Evolutionary conservation across 2,329 filamentous ascomycete species (phyloP).

Genomic region (Botrytis aclada): DNA sequence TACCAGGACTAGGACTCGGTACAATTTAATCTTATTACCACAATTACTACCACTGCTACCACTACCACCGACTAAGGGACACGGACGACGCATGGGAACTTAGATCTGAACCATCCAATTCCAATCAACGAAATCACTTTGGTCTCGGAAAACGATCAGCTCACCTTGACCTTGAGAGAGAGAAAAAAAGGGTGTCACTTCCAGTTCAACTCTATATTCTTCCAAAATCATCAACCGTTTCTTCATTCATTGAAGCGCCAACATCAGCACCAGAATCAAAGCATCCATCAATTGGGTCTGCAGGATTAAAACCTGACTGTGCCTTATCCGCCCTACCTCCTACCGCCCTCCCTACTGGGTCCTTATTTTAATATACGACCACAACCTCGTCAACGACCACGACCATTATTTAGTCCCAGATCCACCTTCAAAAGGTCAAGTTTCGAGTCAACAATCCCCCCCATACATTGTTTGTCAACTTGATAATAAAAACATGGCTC

Average conservation of each 20-base stretch:
- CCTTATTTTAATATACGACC: not conserved
- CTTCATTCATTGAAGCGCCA: not conserved
- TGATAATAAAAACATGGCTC: not conserved
- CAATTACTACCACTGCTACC: not conserved
- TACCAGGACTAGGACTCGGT: not conserved
- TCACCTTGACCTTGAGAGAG: too few relatives aligned
- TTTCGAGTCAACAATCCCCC: not conserved
- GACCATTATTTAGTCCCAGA: not conserved
- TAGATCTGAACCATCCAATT: slow-evolving; percentile 4
- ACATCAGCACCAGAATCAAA: not conserved
- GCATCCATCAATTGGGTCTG: not conserved
- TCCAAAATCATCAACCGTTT: not conserved
- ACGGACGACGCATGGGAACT: not conserved
- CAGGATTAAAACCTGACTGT: not conserved
- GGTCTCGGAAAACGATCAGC: not conserved
- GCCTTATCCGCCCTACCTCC: not conserved
- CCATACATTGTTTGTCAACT: not conserved
- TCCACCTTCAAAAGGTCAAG: not conserved
- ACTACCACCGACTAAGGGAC: too few relatives aligned
- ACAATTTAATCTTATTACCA: not conserved
- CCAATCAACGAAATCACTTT: slow-evolving; percentile 7
- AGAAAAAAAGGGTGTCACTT: not conserved
- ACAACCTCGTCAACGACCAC: not conserved
- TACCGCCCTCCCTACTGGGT: not conserved
- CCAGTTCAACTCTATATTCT: not conserved